These are phyloP conservation scores for Phytopythium litorale DNA, from an alignment of 352 stramenopile species.

Conservation along the genomic window DNA sequence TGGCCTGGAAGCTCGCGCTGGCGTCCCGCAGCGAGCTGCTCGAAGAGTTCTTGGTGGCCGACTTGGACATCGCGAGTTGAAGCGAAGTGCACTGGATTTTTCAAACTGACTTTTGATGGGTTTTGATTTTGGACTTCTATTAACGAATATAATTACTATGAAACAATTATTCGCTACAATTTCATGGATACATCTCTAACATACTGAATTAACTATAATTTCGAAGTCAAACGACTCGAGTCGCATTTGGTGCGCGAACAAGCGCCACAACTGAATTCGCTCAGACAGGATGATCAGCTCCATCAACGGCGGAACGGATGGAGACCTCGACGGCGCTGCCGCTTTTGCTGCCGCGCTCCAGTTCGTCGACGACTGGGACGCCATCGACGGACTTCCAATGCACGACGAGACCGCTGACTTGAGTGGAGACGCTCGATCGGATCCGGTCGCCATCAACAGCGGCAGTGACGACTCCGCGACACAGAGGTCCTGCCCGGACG, in stretches of 20 bases:
- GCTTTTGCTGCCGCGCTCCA: slow-evolving; percentile 1
- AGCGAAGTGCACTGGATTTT: neutral
- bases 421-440: neutral
- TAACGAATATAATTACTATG: too few species aligned
- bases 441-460: neutral
- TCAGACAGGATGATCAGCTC: neutral
- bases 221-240: too few species aligned
- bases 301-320: neutral
- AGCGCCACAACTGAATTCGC: neutral
- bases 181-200: too few species aligned
- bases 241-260: too few species aligned
- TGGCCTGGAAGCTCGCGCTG: neutral
- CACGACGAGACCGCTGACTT: neutral
- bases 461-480: neutral
- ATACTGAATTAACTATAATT: too few species aligned
- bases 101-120: too few species aligned
- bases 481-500: neutral
- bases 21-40: neutral
- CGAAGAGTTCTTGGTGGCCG: slow-evolving; percentile 1
- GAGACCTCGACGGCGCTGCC: neutral
- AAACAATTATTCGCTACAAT: too few species aligned
- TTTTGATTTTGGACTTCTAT: too few species aligned
- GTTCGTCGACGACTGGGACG: slow-evolving; percentile 7
- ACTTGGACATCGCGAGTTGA: neutral
- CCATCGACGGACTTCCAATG: neutral